Conservation (phyloP, 1,284 basidiomycete genomes). For the Phenoliferia sp. region DNA sequence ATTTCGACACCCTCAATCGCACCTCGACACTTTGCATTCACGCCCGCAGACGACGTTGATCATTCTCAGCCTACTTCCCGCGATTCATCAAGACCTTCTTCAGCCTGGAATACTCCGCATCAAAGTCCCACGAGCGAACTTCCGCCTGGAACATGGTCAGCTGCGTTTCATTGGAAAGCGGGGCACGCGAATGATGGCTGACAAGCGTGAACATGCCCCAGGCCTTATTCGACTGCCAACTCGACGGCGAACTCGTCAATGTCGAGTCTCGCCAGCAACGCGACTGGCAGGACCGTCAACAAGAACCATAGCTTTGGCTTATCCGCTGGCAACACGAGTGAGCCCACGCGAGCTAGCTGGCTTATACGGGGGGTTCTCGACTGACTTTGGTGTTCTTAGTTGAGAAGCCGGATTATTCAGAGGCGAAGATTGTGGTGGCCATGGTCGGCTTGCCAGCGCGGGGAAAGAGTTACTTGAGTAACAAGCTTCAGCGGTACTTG, state of each 20-base stretch:
- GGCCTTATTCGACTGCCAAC: constrained; percentile 34
- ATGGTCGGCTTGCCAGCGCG: constrained; percentile 86
- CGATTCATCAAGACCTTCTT: background rate
- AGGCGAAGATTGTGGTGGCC: constrained; percentile 96
- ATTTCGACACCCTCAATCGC: too few relatives aligned
- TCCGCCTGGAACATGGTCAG: background rate
- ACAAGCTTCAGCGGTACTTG: constrained; percentile 75
- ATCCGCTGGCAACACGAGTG: constrained; percentile 28
- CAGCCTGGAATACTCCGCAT: background rate
- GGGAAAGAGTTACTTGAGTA: constrained; percentile 78
- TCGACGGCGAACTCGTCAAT: too few relatives aligned
- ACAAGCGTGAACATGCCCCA: background rate
- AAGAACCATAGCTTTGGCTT: constrained; percentile 28
- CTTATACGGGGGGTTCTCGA: background rate
- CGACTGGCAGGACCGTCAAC: constrained; percentile 15
- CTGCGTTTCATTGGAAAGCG: background rate
- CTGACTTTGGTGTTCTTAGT: constrained; percentile 51
- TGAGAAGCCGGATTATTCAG: constrained; percentile 94
- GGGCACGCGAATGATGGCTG: background rate
- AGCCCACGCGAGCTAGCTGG: background rate
- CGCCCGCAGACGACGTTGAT: constrained; percentile 4
- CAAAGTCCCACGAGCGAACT: background rate
- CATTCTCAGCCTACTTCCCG: background rate
- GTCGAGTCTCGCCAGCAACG: constrained; percentile 9
- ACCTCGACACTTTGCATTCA: constrained; percentile 22